Conservation (phyloP, 768 basidiomycete species). For the Russula earlei region DNA sequence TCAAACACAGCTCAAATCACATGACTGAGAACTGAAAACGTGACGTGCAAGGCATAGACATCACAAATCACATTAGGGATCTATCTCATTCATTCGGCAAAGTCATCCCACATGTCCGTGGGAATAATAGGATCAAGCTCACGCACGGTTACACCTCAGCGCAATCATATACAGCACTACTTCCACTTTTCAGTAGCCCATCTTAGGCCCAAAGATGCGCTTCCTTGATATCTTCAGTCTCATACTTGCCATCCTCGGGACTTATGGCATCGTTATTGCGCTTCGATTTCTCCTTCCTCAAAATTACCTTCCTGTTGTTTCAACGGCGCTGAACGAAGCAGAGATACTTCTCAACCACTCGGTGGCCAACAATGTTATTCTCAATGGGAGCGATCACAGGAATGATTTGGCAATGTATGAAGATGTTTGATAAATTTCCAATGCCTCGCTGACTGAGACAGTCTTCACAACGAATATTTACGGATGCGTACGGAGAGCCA, state of each 20-base stretch:
- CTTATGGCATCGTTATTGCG: not conserved
- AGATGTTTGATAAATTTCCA: not conserved
- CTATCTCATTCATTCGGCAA: too few relatives aligned
- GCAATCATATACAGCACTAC: too few relatives aligned
- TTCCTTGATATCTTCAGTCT: not conserved
- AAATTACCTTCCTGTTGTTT: not conserved
- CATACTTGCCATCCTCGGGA: not conserved
- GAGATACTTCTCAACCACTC: not conserved
- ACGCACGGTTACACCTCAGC: too few relatives aligned
- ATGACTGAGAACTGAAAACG: too few relatives aligned
- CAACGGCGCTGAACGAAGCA: not conserved
- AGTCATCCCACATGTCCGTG: too few relatives aligned
- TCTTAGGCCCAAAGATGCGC: not conserved
- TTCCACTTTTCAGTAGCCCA: too few relatives aligned
- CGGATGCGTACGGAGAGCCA: slow-evolving; percentile 1
- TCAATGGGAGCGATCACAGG: not conserved
- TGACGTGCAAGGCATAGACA: too few relatives aligned
- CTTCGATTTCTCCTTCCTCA: not conserved
- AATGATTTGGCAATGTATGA: not conserved
- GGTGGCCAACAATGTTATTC: not conserved
- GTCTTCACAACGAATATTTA: not conserved
- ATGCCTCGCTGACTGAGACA: not conserved
- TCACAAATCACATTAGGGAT: too few relatives aligned
- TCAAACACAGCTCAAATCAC: too few relatives aligned
- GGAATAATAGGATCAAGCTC: too few relatives aligned